A percentile compares a stretch with the other conserved stretches of the same genome.
These are phyloP conservation scores for Pichia terricola DNA, from an alignment of 1,139 yeast genomes.

Conservation along the genomic window DNA sequence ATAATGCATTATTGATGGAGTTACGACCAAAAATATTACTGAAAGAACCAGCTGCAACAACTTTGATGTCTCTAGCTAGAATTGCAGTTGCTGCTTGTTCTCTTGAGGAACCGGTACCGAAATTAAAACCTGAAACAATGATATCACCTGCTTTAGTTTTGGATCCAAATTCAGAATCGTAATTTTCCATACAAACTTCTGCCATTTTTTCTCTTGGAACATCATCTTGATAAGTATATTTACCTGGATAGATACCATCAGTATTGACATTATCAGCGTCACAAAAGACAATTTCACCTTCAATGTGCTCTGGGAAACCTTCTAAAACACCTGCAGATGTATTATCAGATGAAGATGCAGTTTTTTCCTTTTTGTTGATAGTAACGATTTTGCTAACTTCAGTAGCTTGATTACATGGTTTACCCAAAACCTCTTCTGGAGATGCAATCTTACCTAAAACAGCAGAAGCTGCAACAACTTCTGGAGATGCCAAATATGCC, in stretches of 20 bases:
- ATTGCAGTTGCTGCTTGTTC: constrained; percentile 99
- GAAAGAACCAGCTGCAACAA: constrained; percentile 94
- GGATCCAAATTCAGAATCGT: constrained; percentile 74
- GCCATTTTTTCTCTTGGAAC: constrained; percentile 94
- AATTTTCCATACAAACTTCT: constrained; percentile 97
- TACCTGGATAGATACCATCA: constrained; percentile 98
- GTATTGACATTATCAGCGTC: constrained; percentile 97
- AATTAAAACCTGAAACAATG: constrained; percentile 84
- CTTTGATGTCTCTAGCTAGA: constrained; percentile 82
- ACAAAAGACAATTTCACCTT: constrained; percentile 89
- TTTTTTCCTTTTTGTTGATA: constrained; percentile 26
- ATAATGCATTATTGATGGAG: constrained; percentile 87
- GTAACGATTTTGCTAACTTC: constrained; percentile 42
- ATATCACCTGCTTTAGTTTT: constrained; percentile 86
- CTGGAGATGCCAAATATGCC: constrained; percentile 95
- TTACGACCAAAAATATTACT: constrained; percentile 95
- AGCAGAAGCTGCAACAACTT: constrained; percentile 97
- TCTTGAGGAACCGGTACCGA: constrained; percentile 98
- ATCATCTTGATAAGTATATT: constrained; percentile 96
- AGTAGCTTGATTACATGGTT: constrained; percentile 35
- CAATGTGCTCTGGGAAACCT: constrained; percentile 83
- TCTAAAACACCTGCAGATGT: constrained; percentile 30
- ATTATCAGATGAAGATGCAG: constrained; percentile 38
- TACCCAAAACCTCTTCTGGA: constrained; percentile 74
- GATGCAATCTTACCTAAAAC: constrained; percentile 87